Percentiles rank a stretch among this genome's conserved stretches.
Evolutionary conservation across 306 rosid species (phyloP).

Genomic region (Neltuma alba): DNA sequence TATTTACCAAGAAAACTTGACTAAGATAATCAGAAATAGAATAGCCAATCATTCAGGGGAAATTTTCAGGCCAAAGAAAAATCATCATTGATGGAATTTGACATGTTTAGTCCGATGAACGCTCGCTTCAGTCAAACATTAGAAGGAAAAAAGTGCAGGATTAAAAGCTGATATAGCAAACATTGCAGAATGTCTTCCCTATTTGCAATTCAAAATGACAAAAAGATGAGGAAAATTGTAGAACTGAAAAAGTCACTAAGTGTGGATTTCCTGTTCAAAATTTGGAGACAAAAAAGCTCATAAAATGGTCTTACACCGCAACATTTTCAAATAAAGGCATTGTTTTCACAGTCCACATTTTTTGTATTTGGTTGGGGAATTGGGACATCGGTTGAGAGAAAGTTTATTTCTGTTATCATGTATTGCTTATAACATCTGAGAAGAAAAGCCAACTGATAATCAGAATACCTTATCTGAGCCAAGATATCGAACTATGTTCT

Average conservation of each 20-base stretch:
- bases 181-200: background rate
- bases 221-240: background rate
- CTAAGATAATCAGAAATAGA: background rate
- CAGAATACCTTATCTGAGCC: slow-evolving; percentile 68
- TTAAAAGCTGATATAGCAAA: background rate
- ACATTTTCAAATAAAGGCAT: slow-evolving; percentile 9
- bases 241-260: background rate
- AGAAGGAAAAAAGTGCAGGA: background rate
- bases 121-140: background rate
- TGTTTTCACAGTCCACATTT: background rate
- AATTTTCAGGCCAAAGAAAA: background rate
- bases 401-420: background rate
- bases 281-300: background rate
- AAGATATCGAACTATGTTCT: slow-evolving; percentile 65
- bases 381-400: background rate
- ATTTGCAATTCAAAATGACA: background rate
- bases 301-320: background rate
- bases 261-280: background rate
- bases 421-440: background rate
- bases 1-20: background rate
- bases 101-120: background rate
- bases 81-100: background rate
- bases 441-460: slow-evolving; percentile 16
- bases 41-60: background rate
- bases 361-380: background rate